Evolutionary conservation across 1,284 basidiomycete species (phyloP).

Genomic region (Pascua guehoae): DNA sequence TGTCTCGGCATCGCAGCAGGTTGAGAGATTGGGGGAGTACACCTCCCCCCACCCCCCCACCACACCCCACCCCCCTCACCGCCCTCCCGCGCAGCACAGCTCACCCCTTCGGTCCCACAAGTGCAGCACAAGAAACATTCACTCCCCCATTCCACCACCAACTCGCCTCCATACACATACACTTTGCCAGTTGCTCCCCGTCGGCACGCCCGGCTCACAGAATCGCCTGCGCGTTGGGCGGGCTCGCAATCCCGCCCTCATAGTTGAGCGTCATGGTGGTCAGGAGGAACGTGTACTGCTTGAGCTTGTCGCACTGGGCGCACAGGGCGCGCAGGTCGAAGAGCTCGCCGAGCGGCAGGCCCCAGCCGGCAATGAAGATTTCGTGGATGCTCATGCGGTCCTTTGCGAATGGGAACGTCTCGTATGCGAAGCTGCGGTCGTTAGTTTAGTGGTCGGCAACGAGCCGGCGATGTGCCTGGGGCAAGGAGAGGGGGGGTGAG

Average conservation of each 20-base stretch:
- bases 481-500: too few relatives aligned
- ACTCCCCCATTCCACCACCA: too few relatives aligned
- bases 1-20: too few relatives aligned
- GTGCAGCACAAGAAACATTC: too few relatives aligned
- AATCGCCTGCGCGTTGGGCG: slow-evolving; percentile 49
- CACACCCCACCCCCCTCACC: too few relatives aligned
- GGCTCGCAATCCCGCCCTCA: slow-evolving; percentile 49
- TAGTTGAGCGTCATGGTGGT: slow-evolving; percentile 47
- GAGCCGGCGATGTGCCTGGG: too few relatives aligned
- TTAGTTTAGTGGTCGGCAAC: not conserved
- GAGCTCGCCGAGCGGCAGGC: slow-evolving; percentile 49
- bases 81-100: too few relatives aligned
- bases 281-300: slow-evolving; percentile 50
- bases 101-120: too few relatives aligned
- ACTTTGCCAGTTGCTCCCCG: too few relatives aligned
- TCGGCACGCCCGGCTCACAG: slow-evolving; percentile 24
- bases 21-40: too few relatives aligned
- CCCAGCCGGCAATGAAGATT: slow-evolving; percentile 39
- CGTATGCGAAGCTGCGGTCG: slow-evolving; percentile 29
- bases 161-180: too few relatives aligned
- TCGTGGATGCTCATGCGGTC: slow-evolving; percentile 25
- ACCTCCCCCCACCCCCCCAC: too few relatives aligned
- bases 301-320: slow-evolving; percentile 31
- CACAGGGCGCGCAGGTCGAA: slow-evolving; percentile 50
- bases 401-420: slow-evolving; percentile 22